Conservation (phyloP, 108 stramenopile genomes). For the Heterococcus sp. region DNA sequence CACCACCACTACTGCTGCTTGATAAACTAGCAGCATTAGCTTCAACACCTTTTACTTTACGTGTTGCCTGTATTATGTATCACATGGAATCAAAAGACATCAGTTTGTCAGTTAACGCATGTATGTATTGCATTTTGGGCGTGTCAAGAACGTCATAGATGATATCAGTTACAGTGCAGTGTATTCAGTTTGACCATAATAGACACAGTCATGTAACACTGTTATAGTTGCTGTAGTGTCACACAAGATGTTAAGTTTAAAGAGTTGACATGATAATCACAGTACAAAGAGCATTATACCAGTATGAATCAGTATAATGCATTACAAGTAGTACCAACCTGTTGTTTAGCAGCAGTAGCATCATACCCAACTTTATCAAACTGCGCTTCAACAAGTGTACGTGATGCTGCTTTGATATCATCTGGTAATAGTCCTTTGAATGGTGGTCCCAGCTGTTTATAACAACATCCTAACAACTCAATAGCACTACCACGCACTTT, state of each 20-base stretch:
- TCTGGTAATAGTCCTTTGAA: slow-evolving; percentile 42
- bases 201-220: no score
- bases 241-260: neutral
- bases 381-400: neutral
- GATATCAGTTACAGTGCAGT: no score
- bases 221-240: no score
- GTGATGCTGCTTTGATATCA: neutral
- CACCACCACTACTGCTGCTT: slow-evolving; percentile 2
- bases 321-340: no score
- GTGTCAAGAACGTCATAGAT: no score
- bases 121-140: no score
- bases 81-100: no score
- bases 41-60: neutral
- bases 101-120: no score
- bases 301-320: no score
- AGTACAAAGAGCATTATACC: no score
- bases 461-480: slow-evolving; percentile 30
- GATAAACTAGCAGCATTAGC: neutral
- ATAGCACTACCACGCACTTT: slow-evolving; percentile 33
- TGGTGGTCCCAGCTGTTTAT: slow-evolving; percentile 38
- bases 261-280: neutral
- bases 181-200: no score
- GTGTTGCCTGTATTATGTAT: neutral
- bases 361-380: neutral
- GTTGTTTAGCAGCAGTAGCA: neutral